These are phyloP conservation scores for Ophiocordyceps polyrhachis-furcata DNA, from an alignment of 2,329 filamentous ascomycete species.

Conservation along the genomic window DNA sequence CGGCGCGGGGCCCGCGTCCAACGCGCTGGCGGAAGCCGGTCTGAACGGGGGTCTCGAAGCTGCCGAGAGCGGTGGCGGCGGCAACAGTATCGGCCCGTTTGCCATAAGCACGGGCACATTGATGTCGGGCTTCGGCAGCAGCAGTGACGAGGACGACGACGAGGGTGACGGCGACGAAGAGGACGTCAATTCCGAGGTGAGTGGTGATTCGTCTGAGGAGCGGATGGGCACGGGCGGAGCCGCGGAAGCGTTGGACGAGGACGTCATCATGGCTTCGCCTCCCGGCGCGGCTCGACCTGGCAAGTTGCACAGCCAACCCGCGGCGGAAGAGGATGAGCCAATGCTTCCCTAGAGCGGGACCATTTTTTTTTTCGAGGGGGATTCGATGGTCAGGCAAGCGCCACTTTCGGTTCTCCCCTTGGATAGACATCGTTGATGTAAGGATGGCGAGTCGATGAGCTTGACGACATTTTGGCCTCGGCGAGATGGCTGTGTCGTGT, in stretches of 20 bases:
- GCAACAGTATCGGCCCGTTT: slow-evolving; percentile 27
- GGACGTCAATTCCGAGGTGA: slow-evolving; percentile 50
- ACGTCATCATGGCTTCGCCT: slow-evolving; percentile 9
- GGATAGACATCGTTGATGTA: no score
- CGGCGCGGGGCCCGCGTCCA: slow-evolving; percentile 29
- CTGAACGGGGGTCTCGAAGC: slow-evolving; percentile 60
- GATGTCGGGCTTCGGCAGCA: slow-evolving; percentile 83
- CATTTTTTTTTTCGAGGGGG: not conserved
- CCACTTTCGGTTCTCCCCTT: not conserved
- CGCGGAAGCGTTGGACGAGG: slow-evolving; percentile 3
- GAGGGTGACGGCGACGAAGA: slow-evolving; percentile 76
- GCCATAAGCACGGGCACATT: slow-evolving; percentile 55
- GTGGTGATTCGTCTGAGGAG: slow-evolving; percentile 20
- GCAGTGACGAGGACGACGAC: slow-evolving; percentile 90
- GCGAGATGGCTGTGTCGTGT: no score
- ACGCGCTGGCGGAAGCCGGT: slow-evolving; percentile 61
- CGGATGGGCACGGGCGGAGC: slow-evolving; percentile 1
- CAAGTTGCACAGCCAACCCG: slow-evolving; percentile 2
- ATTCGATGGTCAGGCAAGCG: slow-evolving; percentile 4
- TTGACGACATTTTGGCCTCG: no score
- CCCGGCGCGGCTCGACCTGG: slow-evolving; percentile 1
- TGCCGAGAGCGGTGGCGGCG: slow-evolving; percentile 33
- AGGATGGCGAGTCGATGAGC: no score
- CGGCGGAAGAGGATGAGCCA: slow-evolving; percentile 2
- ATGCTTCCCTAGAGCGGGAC: slow-evolving; percentile 3